Evolutionary conservation across 106 monocot species (phyloP), one percentile per base, ranked within the genome.

Genomic region (Dendrobium chrysotoxum): DNA sequence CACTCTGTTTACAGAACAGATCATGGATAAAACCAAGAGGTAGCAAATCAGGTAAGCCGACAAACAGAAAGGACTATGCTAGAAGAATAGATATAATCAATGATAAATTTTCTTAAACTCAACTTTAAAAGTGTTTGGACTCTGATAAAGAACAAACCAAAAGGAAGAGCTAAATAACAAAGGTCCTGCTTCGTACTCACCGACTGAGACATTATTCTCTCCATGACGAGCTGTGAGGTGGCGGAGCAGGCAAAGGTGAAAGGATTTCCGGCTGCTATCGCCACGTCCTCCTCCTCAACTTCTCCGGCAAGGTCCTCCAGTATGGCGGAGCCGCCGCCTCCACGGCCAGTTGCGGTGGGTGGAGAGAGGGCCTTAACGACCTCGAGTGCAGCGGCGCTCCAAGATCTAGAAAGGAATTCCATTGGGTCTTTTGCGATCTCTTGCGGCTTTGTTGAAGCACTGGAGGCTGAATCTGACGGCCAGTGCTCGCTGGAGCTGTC

Each of bases 141-240:
- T 50, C 50, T 50, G 50, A 50, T 50, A 50, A 50, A 13, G 12
- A 44, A 44, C 44, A 44, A 44, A 44, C 6, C 15, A 50, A 50
- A 50, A 50, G 1, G 25, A 65, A 26, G 25, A 65, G 64, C 64
- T 25, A 65, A 65, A 65, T 65, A 25, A 65, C 64, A 65, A 65
- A 65, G 38, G 17, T 30, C 77, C 53, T 50, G 58, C 26, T 53
- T 55, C n/a, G 7, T 31, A 31, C 91, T 75, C 46, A 97, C 96
- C 81, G 96, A 94, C 71, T 92, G 96, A 7, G 94, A 90, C 97
- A 97, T 88, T 80, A 97, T 97, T 44, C 94, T 66, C 67, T 94
- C 94, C 86, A 97, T 79, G 58, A 97, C 89, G 77, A 97, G 89
- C 86, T 92, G 97, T 7, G 97, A 97, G 23, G 97, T 97, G 17